Conservation (phyloP, 2,329 filamentous ascomycete species). For the Pseudogymnoascus sp. region DNA sequence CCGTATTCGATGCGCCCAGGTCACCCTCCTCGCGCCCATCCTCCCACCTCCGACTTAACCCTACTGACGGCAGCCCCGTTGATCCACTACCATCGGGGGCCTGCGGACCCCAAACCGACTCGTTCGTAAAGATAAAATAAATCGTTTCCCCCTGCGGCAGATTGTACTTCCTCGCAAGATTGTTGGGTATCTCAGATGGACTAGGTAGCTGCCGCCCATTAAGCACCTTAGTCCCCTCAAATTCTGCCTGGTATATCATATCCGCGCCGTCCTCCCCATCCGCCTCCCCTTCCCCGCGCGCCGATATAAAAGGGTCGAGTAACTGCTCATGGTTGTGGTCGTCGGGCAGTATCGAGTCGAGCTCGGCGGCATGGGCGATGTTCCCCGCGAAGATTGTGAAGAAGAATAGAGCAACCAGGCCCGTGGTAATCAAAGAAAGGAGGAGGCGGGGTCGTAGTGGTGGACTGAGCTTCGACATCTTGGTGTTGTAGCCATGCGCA, state of each 20-base stretch:
- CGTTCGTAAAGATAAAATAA: slow-evolving; percentile 54
- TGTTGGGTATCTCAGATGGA: slow-evolving; percentile 40
- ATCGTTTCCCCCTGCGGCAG: slow-evolving; percentile 53
- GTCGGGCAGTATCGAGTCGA: slow-evolving; percentile 33
- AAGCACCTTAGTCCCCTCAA: background rate
- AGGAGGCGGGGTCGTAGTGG: slow-evolving; percentile 67
- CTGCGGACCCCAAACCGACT: slow-evolving; percentile 40
- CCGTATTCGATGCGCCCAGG: slow-evolving; percentile 8
- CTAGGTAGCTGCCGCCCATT: background rate
- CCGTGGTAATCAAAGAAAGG: slow-evolving; percentile 54
- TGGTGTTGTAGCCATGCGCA: slow-evolving; percentile 13
- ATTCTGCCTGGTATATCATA: slow-evolving; percentile 16
- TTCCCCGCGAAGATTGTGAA: slow-evolving; percentile 49
- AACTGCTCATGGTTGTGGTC: slow-evolving; percentile 40
- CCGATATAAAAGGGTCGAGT: slow-evolving; percentile 20
- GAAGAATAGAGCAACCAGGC: slow-evolving; percentile 52
- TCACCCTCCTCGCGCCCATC: slow-evolving; percentile 14
- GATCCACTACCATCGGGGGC: slow-evolving; percentile 26
- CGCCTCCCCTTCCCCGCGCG: slow-evolving; percentile 18
- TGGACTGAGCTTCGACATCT: slow-evolving; percentile 46
- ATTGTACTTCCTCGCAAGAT: slow-evolving; percentile 51
- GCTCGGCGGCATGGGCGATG: slow-evolving; percentile 55
- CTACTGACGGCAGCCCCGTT: slow-evolving; percentile 25
- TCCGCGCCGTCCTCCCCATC: slow-evolving; percentile 27
- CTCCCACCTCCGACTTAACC: slow-evolving; percentile 15